Percentiles rank a stretch among this genome's conserved stretches.
Conservation (phyloP, 768 basidiomycete genomes). For the Termitomyces eurrhizus region DNA sequence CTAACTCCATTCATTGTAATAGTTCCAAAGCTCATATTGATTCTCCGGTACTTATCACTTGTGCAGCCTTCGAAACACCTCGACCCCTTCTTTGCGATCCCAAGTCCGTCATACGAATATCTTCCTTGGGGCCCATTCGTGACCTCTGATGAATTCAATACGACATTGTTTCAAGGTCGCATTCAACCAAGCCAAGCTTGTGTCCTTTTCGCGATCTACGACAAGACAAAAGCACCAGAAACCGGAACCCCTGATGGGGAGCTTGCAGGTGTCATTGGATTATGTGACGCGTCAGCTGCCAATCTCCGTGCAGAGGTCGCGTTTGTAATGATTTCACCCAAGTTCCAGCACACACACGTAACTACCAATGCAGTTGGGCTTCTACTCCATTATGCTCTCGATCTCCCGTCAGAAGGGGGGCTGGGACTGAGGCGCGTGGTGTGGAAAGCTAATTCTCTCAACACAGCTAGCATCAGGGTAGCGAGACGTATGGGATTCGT, state of each 20-base stretch:
- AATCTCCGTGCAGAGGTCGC: constrained; percentile 53
- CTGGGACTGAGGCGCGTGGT: constrained; percentile 58
- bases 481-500: constrained; percentile 62
- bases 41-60: not conserved
- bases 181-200: constrained; percentile 31
- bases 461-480: constrained; percentile 41
- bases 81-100: constrained; percentile 29
- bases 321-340: constrained; percentile 47
- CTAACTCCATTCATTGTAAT: constrained; percentile 49
- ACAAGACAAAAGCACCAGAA: constrained; percentile 34
- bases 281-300: constrained; percentile 38
- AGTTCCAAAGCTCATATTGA: not conserved
- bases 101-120: constrained; percentile 39
- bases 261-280: constrained; percentile 52
- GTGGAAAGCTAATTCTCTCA: constrained; percentile 53
- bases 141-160: constrained; percentile 30
- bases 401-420: constrained; percentile 35
- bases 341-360: constrained; percentile 63
- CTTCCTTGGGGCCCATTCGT: constrained; percentile 49
- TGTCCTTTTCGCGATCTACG: constrained; percentile 50
- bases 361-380: constrained; percentile 50
- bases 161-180: constrained; percentile 29
- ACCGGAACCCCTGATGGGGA: constrained; percentile 15
- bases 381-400: constrained; percentile 44
- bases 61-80: constrained; percentile 43